phyloP scores from a whole-genome alignment of 345 rosid genomes.

The Raphanus sativus region DNA sequence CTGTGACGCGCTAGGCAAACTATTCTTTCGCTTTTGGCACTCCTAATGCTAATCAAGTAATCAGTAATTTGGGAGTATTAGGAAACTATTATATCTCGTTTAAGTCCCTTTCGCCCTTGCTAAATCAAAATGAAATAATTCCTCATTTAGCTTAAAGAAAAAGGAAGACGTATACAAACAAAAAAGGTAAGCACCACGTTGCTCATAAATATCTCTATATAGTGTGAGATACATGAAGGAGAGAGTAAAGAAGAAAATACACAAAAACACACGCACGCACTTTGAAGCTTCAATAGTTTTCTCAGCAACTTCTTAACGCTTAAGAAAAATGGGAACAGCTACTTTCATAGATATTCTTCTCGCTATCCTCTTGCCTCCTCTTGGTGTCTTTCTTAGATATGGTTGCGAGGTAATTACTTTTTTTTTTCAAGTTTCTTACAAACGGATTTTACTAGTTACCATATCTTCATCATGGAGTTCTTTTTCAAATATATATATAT shows the following conservation, averaged over 20 bases:
- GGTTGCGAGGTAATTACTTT: slow-evolving; percentile 56
- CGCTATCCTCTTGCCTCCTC: slow-evolving; percentile 88
- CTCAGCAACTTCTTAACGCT: neutral
- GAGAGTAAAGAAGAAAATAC: slow-evolving; percentile 1
- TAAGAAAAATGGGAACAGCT: slow-evolving; percentile 46
- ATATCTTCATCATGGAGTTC: neutral
- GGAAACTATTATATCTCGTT: neutral
- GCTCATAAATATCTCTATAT: slow-evolving; percentile 36
- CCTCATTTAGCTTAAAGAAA: neutral
- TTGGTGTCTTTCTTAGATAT: slow-evolving; percentile 82
- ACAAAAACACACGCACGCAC: neutral
- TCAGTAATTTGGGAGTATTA: neutral
- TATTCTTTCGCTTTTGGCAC: neutral
- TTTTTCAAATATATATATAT: neutral
- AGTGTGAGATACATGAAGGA: slow-evolving; percentile 10
- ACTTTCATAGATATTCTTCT: slow-evolving; percentile 67
- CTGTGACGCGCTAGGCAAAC: slow-evolving; percentile 7
- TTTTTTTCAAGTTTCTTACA: neutral
- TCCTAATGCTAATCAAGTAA: neutral
- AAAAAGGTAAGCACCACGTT: slow-evolving; percentile 13
- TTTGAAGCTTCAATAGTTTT: neutral
- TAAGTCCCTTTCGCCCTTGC: neutral
- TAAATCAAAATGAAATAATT: neutral
- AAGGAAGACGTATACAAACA: slow-evolving; percentile 13
- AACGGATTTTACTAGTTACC: neutral